Evolutionary conservation across 768 basidiomycete species (phyloP), one percentile per base, ranked within the genome.

Genomic region (Scleroderma bovista): DNA sequence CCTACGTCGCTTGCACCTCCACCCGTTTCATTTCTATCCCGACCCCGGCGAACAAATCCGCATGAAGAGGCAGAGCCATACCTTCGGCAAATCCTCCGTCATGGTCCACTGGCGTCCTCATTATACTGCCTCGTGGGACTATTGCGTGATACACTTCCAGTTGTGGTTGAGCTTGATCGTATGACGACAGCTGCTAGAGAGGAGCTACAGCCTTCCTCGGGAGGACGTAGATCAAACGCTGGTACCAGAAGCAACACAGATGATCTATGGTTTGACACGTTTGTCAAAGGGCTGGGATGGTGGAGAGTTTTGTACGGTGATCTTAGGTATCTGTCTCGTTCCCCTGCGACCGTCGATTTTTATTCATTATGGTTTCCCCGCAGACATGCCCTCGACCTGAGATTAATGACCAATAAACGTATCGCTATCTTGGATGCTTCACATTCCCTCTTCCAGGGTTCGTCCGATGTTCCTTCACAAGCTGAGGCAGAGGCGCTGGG

Each of bases 281-380:
- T 86, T 60, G 78, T 86, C 5, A 92, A 91, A 69, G 80, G 84
- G 12, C 81, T 84, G 44, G 86, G 85, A 3, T 92, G 90, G 89
- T 92, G 84, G 67, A 73, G 90, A 46, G 67, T 91, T 20, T 64
- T 89, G 42, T 87, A 88, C 51, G 75, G 79, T 7, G 81, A 87
- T 62, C 70, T 81, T 22, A 77, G 77, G 87, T 86, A 59, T 20
- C 16, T 37, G 19, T 31, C 46, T 13, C 23, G 13, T 17, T 11
- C 22, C 34, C 10, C 34, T 17, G 13, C 19, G 15, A 22, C 20
- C 1, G n/a, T 8, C 15, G 20, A 9, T 20, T 23, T 13, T 24
- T 22, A 24, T 43, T 12, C 7, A 38, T 31, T 17, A 37, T 24
- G 3, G 11, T 26, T 10, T 19, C 49, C 15, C 50, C 22, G 12